Base-by-base conservation (phyloP, 768 basidiomycete genomes). In the Cytidiella melzeri region DNA sequence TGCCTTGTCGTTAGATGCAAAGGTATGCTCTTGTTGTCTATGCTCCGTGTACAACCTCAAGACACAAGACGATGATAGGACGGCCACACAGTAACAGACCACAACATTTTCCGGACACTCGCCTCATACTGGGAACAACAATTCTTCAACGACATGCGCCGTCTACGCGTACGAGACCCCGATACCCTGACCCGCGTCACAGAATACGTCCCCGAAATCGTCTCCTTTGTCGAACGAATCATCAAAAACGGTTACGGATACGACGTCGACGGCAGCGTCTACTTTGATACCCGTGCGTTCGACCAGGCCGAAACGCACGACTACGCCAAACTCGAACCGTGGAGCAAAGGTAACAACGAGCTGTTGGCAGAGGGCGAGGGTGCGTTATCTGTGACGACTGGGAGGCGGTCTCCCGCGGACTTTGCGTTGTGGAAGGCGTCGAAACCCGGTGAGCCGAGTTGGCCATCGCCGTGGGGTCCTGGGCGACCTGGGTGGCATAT, bases 401-500 rank as follows among this genome's bases (percentile, higher is more conserved):
- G 84, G 9, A 84, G 87, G 60, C 80, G 86, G 47, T 87, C 90
- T n/a, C 65, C 83, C 1, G 76, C 93, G 5, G 96, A 99, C 68
- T 99, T 99, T 67, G 96, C 96, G 4, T 73, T 99, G 11, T 99
- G 96, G 96, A 99, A 99, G 69, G 83, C 88, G 2, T 91, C 92
- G 25, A 95, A 93, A 71, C 81, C 92, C 2, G 96, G 96, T 5
- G 96, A 99, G 65, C 96, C 96, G 2, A 84, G 84, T 3, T 99
- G 96, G 95, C 81, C 85, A 0, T 96, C 93, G 10, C 87, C 92
- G 4, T 99, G 96, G 96, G 96, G 96, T 15, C 73, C 72, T 37
- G 93, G 94, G n/a, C 77, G 95, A 38, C 95, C 95, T 3, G 95
- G 95, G 13, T 99, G 95, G 95, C 95, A 99, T 65, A 98, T 99